Base-by-base conservation (phyloP, 768 basidiomycete species). In the Hirschioporus abietinus region DNA sequence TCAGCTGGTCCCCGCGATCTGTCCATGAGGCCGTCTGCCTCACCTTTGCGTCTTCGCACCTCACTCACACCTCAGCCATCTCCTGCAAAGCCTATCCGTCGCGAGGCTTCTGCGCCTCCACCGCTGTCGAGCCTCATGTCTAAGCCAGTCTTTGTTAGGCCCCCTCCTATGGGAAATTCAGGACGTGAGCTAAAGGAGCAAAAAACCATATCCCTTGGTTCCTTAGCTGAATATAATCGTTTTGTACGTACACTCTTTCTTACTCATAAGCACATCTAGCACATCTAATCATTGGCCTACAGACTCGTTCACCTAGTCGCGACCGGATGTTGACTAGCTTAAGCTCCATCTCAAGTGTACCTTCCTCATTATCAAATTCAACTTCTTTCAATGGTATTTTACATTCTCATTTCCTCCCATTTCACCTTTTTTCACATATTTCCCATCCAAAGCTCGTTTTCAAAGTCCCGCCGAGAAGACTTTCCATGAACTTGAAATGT, bases 41-140 rank as follows among this genome's bases (percentile, higher is more conserved):
- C 63, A 65, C 80, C 82, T 24, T 85, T 88, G 72, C 85, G 87
- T 35, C 79, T 91, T 80, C 87, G 89, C 69, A 81, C 85, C 24
- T 88, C 89, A 10, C 78, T 90, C 67, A 91, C 90, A 7, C 91
- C 91, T 8, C 88, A 88, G 71, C 88, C 88, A 8, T 74, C 78
- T 23, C 78, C 77, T 18, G 71, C 74, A 23, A 73, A 75, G 27
- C 79, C 78, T 9, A 72, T 75, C 23, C 75, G 77, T 58, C 77
- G 87, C 70, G 84, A 88, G 68, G 74, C 77, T 35, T 88, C 89
- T 24, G 90, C 91, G 69, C 91, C 91, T 7, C 91, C 91, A 27
- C 82, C 89, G 6, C 75, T 92, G 34, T 81, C 82, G 30, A 69
- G 83, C 64, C 82, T 93, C 57, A 80, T 82, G 67, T 82, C 85